A percentile compares a stretch with the other conserved stretches of the same genome.
Evolutionary conservation across 768 basidiomycete genomes (phyloP).

Genomic region (Cyclocybe aegerita): DNA sequence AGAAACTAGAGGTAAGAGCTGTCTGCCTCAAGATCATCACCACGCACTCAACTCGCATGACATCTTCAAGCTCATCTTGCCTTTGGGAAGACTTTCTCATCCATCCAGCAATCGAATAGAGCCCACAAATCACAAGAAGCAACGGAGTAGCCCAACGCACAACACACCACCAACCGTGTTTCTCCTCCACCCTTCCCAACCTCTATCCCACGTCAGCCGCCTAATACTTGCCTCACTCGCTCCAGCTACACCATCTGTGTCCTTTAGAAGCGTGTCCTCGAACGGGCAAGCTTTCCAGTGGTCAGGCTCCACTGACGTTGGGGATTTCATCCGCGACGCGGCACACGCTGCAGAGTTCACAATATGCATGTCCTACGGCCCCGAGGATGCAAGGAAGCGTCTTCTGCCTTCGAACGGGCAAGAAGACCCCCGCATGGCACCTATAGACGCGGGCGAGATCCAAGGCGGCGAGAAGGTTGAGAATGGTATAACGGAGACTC

Average conservation of each 20-base stretch:
- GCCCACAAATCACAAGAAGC: conserved; percentile 3
- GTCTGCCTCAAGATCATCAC: no score
- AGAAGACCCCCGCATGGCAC: conserved; percentile 2
- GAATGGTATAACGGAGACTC: conserved; percentile 11
- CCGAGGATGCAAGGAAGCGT: conserved; percentile 2
- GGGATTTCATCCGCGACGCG: conserved; percentile 65
- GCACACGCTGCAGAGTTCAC: conserved; percentile 54
- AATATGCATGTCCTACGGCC: conserved; percentile 38
- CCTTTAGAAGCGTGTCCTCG: conserved; percentile 43
- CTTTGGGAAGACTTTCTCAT: conserved; percentile 33
- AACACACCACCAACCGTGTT: conserved; percentile 46
- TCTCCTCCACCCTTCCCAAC: conserved; percentile 68
- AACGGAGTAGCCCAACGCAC: not conserved
- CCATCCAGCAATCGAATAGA: conserved; percentile 11
- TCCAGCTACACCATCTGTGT: conserved; percentile 34
- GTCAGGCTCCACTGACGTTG: conserved; percentile 63
- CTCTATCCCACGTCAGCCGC: conserved; percentile 59
- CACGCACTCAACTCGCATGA: no score
- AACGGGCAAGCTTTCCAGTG: conserved; percentile 44
- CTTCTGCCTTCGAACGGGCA: conserved; percentile 1
- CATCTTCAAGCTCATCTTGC: conserved; percentile 59
- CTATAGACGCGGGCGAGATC: conserved; percentile 1
- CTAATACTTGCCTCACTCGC: conserved; percentile 50
- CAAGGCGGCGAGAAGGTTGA: not conserved
- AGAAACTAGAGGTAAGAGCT: conserved; percentile 33